These are phyloP conservation scores for Picochlorum sp. DNA, from an alignment of 139 green algal genomes.

Conservation along the genomic window DNA sequence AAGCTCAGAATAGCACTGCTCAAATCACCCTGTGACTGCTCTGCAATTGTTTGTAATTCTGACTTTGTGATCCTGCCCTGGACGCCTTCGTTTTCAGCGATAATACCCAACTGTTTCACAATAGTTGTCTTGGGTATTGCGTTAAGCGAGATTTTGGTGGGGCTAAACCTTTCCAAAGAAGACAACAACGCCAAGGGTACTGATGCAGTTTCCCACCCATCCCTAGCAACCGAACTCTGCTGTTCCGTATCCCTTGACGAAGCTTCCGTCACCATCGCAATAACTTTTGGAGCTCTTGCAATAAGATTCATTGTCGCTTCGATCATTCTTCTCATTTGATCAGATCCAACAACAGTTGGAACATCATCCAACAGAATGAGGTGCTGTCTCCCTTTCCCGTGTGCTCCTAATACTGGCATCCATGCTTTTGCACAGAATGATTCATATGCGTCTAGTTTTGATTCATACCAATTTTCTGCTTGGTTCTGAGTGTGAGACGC, in stretches of 20 bases:
- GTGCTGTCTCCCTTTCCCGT: slow-evolving; percentile 22
- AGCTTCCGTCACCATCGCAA: slow-evolving; percentile 44
- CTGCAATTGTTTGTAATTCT: slow-evolving; percentile 35
- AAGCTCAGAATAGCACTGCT: slow-evolving; percentile 33
- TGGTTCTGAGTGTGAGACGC: slow-evolving; percentile 8
- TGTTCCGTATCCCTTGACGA: background rate
- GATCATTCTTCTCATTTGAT: slow-evolving; percentile 38
- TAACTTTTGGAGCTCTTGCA: slow-evolving; percentile 37
- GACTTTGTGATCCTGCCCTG: slow-evolving; percentile 1
- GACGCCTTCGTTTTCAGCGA: slow-evolving; percentile 17
- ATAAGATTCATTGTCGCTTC: slow-evolving; percentile 38
- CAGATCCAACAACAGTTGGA: slow-evolving; percentile 37
- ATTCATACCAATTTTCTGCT: slow-evolving; percentile 27
- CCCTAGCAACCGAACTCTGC: too few relatives aligned
- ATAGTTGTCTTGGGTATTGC: slow-evolving; percentile 31
- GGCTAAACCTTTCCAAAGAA: slow-evolving; percentile 31
- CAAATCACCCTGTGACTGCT: slow-evolving; percentile 32
- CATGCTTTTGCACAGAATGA: slow-evolving; percentile 55
- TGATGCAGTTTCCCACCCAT: too few relatives aligned
- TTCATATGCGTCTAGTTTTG: slow-evolving; percentile 72
- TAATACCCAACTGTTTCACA: slow-evolving; percentile 24
- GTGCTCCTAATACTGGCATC: slow-evolving; percentile 27
- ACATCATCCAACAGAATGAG: slow-evolving; percentile 68
- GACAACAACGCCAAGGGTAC: too few relatives aligned
- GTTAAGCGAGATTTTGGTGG: slow-evolving; percentile 55